A percentile compares a stretch with the other conserved stretches of the same genome.
Evolutionary conservation across 176 grass and related monocot species (phyloP).

Genomic region (Oryza glumipatula): DNA sequence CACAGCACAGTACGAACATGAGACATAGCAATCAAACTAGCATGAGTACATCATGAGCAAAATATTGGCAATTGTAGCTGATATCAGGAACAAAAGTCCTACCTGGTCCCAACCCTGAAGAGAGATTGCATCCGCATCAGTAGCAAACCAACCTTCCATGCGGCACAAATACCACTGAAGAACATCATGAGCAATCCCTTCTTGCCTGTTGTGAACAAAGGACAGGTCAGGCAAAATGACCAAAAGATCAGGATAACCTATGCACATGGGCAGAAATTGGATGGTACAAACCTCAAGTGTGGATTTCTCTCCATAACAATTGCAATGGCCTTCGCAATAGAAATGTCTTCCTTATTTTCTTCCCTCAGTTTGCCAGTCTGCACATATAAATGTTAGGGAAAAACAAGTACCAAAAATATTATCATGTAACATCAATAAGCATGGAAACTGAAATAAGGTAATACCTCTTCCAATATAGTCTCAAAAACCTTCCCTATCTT

Average conservation of each 20-base stretch:
- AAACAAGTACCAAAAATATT: conserved; percentile 27
- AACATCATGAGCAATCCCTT: conserved; percentile 89
- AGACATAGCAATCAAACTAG: conserved; percentile 23
- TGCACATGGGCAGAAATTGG: conserved; percentile 16
- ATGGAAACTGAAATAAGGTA: conserved; percentile 11
- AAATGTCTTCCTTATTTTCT: conserved; percentile 77
- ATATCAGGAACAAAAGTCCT: background rate
- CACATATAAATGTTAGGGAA: background rate
- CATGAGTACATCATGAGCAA: background rate
- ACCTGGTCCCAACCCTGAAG: conserved; percentile 92
- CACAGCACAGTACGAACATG: conserved; percentile 28
- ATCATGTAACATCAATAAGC: background rate
- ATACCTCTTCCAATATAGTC: conserved; percentile 87
- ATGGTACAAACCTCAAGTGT: conserved; percentile 66
- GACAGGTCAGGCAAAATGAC: conserved; percentile 28
- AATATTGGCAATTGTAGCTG: background rate
- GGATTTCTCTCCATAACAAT: conserved; percentile 80
- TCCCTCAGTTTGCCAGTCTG: conserved; percentile 84
- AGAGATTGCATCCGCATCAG: conserved; percentile 88
- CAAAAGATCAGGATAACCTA: background rate
- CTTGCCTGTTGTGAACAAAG: conserved; percentile 57
- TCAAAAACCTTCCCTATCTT: conserved; percentile 87
- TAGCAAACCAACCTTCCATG: conserved; percentile 99
- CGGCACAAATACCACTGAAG: conserved; percentile 97
- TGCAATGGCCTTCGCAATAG: conserved; percentile 82